Evolutionary conservation across 345 rosid species (phyloP).

Genomic region (Citrus sp.): DNA sequence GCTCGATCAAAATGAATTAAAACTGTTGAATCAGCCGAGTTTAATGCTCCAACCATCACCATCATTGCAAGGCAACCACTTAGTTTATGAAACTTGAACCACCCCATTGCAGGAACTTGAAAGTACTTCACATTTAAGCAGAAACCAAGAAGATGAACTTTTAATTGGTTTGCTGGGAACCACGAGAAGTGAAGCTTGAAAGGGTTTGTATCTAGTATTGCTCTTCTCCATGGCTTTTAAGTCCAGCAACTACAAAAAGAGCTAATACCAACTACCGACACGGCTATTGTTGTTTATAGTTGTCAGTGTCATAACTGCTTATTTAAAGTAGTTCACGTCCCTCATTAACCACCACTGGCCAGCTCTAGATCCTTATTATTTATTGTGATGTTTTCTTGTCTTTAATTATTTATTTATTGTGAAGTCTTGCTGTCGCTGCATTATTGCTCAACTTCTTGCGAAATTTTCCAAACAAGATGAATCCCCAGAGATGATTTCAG

Average conservation of each 20-base stretch:
- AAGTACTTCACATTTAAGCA: conserved; percentile 26
- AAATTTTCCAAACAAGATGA: neutral
- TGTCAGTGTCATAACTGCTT: conserved; percentile 47
- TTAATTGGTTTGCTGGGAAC: neutral
- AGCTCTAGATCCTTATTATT: neutral
- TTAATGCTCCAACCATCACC: conserved; percentile 20
- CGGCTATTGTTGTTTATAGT: conserved; percentile 27
- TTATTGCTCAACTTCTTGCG: neutral
- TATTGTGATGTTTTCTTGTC: neutral
- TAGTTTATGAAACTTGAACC: conserved; percentile 18
- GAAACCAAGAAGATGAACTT: neutral
- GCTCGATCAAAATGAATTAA: conserved; percentile 27
- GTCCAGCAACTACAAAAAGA: conserved; percentile 6
- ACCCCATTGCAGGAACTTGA: conserved; percentile 26
- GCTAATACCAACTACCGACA: conserved; percentile 31
- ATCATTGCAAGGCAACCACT: conserved; percentile 18
- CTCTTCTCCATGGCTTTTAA: conserved; percentile 7
- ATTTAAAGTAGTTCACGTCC: conserved; percentile 33
- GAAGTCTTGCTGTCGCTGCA: neutral
- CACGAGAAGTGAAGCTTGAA: conserved; percentile 7
- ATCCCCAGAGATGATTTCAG: neutral
- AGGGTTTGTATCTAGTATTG: neutral
- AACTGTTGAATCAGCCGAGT: conserved; percentile 28
- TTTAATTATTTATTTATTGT: neutral
- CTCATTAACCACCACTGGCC: conserved; percentile 24